Evolutionary conservation across 148 eudicot genomes (phyloP).

Genomic region (Rhododendron henanense): DNA sequence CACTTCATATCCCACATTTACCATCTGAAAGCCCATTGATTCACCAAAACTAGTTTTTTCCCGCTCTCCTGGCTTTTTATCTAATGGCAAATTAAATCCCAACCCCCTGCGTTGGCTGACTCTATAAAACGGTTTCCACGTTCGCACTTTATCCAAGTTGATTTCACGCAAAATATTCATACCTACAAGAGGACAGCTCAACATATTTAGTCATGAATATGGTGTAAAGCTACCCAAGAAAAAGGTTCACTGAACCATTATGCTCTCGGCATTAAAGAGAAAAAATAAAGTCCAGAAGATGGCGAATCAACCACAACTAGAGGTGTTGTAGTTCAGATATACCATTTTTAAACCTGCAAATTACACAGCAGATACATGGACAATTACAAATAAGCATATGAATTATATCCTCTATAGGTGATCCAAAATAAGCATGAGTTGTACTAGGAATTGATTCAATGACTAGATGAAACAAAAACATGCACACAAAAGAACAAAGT

Average conservation of each 20-base stretch:
- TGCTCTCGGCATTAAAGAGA: not conserved
- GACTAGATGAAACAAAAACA: not conserved
- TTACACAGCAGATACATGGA: not conserved
- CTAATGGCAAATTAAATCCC: conserved; percentile 46
- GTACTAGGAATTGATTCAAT: not conserved
- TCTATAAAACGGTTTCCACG: conserved; percentile 81
- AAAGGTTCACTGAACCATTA: not conserved
- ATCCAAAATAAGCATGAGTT: not conserved
- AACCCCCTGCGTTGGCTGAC: conserved; percentile 49
- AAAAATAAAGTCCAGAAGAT: conserved; percentile 3
- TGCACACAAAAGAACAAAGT: not conserved
- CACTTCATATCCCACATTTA: conserved; percentile 73
- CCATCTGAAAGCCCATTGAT: conserved; percentile 38
- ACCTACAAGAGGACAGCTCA: conserved; percentile 37
- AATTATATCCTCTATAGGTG: not conserved
- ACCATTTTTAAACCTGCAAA: not conserved
- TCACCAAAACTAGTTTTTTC: conserved; percentile 29
- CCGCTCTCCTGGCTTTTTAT: conserved; percentile 36
- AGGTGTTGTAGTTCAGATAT: not conserved
- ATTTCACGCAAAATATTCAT: conserved; percentile 71
- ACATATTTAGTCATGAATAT: not conserved
- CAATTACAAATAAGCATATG: not conserved
- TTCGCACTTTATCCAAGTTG: conserved; percentile 86
- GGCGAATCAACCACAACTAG: not conserved
- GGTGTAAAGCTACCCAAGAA: not conserved